Evolutionary conservation across 352 stramenopile species (phyloP), one percentile per base, ranked within the genome.

Genomic region (Globisporangium carolinianum): DNA sequence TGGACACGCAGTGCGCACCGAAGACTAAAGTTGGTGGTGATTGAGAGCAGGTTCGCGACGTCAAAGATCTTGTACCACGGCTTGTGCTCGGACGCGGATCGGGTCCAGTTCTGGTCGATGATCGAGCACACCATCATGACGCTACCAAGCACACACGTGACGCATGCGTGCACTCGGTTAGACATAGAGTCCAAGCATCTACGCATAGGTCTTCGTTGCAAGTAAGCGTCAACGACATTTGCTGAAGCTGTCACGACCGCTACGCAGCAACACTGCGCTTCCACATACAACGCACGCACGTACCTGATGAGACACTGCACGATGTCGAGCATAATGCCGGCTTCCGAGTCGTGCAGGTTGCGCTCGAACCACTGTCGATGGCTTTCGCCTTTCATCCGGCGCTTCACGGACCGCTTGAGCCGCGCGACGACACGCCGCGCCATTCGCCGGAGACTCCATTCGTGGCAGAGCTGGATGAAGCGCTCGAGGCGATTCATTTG

Each of bases 361-460:
- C 79, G 69, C 59, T 89, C 76, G 38, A 87, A 81, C 79, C 79
- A 89, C 57, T 87, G 75, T 0, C 79, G 76, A 24, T 68, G 69
- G 55, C 75, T 85, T 54, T 89, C 76, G 18, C 79, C 79, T 37
- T 76, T 83, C 55, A 87, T 81, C 4, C 78, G 69, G 12, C 79
- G 66, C 55, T 87, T 87, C 18, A 89, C 67, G 41, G 71, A 68
- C 15, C 68, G 64, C 58, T 54, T 57, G 15, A 63, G 36, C 0
- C 58, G 42, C 43, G 58, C 37, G 36, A 48, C 58, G 15, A 46
- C 7, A 14, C 48, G 56, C 32, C 47, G 49, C 38, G 47, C 50
- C 24, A 61, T 55, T 11, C 47, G 56, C 11, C 38, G 56, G 50
- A 61, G 56, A 39, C 56, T 47, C 56, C 48, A 61, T 55, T 61